Percentiles rank a stretch among this genome's conserved stretches.
Evolutionary conservation across 1,284 basidiomycete genomes (phyloP).

Genomic region (Malassezia caprae): DNA sequence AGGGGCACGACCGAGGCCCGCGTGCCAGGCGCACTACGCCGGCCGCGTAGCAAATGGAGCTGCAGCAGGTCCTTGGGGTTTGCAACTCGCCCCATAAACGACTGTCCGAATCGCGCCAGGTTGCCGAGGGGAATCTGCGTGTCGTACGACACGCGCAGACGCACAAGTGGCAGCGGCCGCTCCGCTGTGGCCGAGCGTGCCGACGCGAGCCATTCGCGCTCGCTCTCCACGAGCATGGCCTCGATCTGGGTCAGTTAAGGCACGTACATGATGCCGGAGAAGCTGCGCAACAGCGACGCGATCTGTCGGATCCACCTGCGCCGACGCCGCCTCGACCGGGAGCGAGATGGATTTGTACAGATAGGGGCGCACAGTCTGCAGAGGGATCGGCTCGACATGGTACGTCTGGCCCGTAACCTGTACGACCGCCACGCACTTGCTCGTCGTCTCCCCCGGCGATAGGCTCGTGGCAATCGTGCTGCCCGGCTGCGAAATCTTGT

Average conservation of each 20-base stretch:
- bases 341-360: slow-evolving; percentile 76
- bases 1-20: slow-evolving; percentile 23
- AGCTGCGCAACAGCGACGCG: slow-evolving; percentile 30
- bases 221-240: slow-evolving; percentile 63
- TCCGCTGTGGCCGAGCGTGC: background rate
- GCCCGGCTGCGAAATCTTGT: slow-evolving; percentile 87
- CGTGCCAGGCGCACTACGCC: slow-evolving; percentile 1
- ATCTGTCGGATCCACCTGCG: slow-evolving; percentile 21
- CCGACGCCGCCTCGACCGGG: slow-evolving; percentile 53
- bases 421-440: slow-evolving; percentile 33
- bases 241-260: slow-evolving; percentile 14
- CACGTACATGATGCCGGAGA: slow-evolving; percentile 17
- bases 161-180: slow-evolving; percentile 63
- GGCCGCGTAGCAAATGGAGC: slow-evolving; percentile 13
- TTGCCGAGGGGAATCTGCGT: slow-evolving; percentile 53
- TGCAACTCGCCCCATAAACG: slow-evolving; percentile 79
- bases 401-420: slow-evolving; percentile 69
- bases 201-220: slow-evolving; percentile 61
- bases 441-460: slow-evolving; percentile 31
- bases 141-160: slow-evolving; percentile 56
- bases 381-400: slow-evolving; percentile 67
- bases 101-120: slow-evolving; percentile 89
- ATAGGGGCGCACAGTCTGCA: slow-evolving; percentile 88
- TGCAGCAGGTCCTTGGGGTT: slow-evolving; percentile 90
- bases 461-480: slow-evolving; percentile 81